These are phyloP conservation scores for Pyrenophora teres DNA, from an alignment of 2,329 filamentous ascomycete species.

Conservation along the genomic window DNA sequence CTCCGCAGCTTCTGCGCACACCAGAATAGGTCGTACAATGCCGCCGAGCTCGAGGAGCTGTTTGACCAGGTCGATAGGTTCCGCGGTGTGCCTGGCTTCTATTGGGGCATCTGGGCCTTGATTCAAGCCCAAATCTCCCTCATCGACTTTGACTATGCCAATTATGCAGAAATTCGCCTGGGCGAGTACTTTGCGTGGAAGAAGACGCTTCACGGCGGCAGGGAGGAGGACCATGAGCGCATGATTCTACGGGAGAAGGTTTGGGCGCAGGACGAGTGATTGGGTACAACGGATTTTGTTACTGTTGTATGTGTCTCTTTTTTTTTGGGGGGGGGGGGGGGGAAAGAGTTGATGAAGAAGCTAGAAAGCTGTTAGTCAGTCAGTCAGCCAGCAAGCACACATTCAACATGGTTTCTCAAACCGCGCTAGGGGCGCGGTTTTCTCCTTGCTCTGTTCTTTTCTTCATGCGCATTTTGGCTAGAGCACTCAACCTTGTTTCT, in stretches of 20 bases:
- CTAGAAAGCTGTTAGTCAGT: neutral
- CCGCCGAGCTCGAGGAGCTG: conserved; percentile 70
- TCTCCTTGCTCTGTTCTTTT: neutral
- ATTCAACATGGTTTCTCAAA: neutral
- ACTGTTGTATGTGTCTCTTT: neutral
- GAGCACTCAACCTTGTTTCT: too few species aligned
- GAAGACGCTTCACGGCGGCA: conserved; percentile 69
- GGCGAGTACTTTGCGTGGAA: conserved; percentile 95
- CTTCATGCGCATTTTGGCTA: neutral
- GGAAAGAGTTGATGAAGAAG: neutral
- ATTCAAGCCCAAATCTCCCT: conserved; percentile 94
- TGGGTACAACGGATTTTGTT: neutral
- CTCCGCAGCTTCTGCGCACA: conserved; percentile 68
- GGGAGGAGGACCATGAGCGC: conserved; percentile 60
- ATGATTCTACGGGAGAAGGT: conserved; percentile 73
- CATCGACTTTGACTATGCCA: conserved; percentile 96
- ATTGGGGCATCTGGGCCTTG: conserved; percentile 90
- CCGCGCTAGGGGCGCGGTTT: neutral
- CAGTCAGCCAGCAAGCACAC: neutral
- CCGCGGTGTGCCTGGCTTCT: conserved; percentile 87
- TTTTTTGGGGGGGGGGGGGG: too few species aligned
- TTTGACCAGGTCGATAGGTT: conserved; percentile 83
- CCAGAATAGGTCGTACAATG: conserved; percentile 43
- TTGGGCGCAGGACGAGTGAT: conserved; percentile 67
- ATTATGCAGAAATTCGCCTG: conserved; percentile 83